A percentile compares a stretch with the other conserved stretches of the same genome.
Evolutionary conservation across 495 filamentous ascomycete genomes (phyloP).

Genomic region (Xylaria telfairii): DNA sequence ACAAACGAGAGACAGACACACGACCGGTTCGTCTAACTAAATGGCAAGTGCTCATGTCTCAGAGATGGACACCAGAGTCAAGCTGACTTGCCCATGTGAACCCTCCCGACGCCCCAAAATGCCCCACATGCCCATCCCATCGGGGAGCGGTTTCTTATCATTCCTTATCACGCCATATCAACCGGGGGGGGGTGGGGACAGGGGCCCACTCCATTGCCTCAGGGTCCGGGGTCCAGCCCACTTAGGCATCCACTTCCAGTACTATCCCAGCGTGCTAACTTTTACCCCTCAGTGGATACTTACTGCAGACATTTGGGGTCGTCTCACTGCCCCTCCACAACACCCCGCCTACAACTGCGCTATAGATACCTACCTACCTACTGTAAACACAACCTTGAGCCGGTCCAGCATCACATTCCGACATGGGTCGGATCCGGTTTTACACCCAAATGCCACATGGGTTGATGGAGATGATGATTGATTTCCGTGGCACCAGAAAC

Average conservation of each 20-base stretch:
- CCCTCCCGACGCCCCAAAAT: background rate
- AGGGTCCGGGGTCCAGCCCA: conserved; percentile 1
- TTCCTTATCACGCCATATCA: conserved; percentile 17
- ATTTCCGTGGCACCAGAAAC: conserved; percentile 12
- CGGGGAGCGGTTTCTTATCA: background rate
- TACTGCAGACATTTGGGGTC: background rate
- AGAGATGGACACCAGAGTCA: background rate
- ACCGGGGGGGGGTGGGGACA: background rate
- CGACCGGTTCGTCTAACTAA: background rate
- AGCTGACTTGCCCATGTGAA: conserved; percentile 29
- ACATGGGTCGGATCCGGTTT: background rate
- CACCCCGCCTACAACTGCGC: background rate
- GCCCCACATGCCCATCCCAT: background rate
- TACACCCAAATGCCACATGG: background rate
- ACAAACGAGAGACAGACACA: conserved; percentile 19
- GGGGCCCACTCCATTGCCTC: background rate
- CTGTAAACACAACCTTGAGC: background rate
- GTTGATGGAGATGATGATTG: background rate
- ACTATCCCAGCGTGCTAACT: background rate
- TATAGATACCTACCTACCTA: background rate
- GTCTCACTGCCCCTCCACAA: background rate
- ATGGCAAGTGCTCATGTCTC: conserved; percentile 12
- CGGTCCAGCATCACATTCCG: too few species aligned
- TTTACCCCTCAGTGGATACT: conserved; percentile 22
- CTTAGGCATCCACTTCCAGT: background rate